Conservation (phyloP, 495 filamentous ascomycete genomes). For the Podospora comata region DNA sequence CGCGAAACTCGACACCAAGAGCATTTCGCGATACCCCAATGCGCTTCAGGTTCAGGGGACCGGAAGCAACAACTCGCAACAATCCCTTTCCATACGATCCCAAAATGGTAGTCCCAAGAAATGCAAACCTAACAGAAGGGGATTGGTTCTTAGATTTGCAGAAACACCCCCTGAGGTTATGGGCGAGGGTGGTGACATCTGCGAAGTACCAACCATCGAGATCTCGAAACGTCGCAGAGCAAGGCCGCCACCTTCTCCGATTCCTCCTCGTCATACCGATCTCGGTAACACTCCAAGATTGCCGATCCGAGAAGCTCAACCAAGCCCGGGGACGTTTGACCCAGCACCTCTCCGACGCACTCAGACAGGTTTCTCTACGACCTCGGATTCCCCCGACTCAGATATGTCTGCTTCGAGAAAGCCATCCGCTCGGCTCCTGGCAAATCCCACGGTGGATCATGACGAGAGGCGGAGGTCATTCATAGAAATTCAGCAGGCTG, state of each 20-base stretch:
- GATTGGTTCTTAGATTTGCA: slow-evolving; percentile 68
- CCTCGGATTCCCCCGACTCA: slow-evolving; percentile 26
- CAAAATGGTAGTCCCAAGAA: slow-evolving; percentile 33
- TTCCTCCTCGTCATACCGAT: slow-evolving; percentile 22
- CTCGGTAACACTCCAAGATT: slow-evolving; percentile 22
- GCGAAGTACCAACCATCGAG: slow-evolving; percentile 63
- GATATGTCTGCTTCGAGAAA: slow-evolving; percentile 32
- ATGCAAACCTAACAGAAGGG: slow-evolving; percentile 44
- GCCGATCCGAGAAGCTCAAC: slow-evolving; percentile 21
- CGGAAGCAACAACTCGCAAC: slow-evolving; percentile 23
- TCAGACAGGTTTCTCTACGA: slow-evolving; percentile 47
- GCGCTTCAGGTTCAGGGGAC: slow-evolving; percentile 36
- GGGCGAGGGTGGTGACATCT: slow-evolving; percentile 83
- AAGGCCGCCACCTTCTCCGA: slow-evolving; percentile 35
- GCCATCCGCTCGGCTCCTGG: slow-evolving; percentile 34
- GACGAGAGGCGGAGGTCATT: slow-evolving; percentile 49
- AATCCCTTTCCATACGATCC: slow-evolving; percentile 30
- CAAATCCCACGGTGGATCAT: slow-evolving; percentile 23
- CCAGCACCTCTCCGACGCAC: slow-evolving; percentile 43
- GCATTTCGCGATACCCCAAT: slow-evolving; percentile 45
- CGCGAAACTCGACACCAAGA: slow-evolving; percentile 46
- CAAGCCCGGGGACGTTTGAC: slow-evolving; percentile 32
- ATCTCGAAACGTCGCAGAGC: slow-evolving; percentile 55
- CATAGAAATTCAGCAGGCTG: slow-evolving; percentile 59
- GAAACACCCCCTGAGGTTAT: slow-evolving; percentile 69